A percentile compares a stretch with the other conserved stretches of the same genome.
Conservation (phyloP, 2,329 filamentous ascomycete species). For the Chaetomiaceae sp. region DNA sequence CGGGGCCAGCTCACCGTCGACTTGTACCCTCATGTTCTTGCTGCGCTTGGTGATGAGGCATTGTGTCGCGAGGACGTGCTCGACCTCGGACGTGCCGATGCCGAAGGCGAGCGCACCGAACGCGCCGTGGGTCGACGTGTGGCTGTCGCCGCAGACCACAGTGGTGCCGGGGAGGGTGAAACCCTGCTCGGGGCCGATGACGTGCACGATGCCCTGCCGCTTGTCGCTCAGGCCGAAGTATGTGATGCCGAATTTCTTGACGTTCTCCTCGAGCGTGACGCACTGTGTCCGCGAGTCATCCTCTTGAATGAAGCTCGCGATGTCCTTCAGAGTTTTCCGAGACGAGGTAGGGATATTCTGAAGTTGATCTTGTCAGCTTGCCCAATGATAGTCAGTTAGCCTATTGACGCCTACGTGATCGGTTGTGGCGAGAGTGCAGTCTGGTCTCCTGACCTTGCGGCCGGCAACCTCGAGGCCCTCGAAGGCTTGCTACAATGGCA, state of each 20-base stretch:
- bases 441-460: constrained; percentile 81
- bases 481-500: constrained; percentile 73
- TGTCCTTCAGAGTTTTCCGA: constrained; percentile 88
- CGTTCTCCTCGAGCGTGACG: constrained; percentile 92
- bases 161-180: constrained; percentile 97
- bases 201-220: constrained; percentile 95
- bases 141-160: constrained; percentile 94
- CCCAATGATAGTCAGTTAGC: too few relatives aligned
- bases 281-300: constrained; percentile 91
- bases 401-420: constrained; percentile 76
- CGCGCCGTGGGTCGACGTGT: constrained; percentile 95
- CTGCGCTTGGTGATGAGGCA: constrained; percentile 89
- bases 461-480: constrained; percentile 88
- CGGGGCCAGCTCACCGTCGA: constrained; percentile 81
- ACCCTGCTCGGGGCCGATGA: constrained; percentile 96
- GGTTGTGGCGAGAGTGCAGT: constrained; percentile 93
- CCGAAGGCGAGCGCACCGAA: constrained; percentile 93
- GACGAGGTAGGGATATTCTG: constrained; percentile 92
- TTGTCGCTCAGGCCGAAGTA: constrained; percentile 97
- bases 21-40: constrained; percentile 98
- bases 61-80: constrained; percentile 96
- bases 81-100: constrained; percentile 96
- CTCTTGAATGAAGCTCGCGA: constrained; percentile 89
- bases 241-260: constrained; percentile 91
- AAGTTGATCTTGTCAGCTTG: neutral